phyloP scores from a whole-genome alignment of 2,329 filamentous ascomycete genomes.

The Exserohilum rostratum region DNA sequence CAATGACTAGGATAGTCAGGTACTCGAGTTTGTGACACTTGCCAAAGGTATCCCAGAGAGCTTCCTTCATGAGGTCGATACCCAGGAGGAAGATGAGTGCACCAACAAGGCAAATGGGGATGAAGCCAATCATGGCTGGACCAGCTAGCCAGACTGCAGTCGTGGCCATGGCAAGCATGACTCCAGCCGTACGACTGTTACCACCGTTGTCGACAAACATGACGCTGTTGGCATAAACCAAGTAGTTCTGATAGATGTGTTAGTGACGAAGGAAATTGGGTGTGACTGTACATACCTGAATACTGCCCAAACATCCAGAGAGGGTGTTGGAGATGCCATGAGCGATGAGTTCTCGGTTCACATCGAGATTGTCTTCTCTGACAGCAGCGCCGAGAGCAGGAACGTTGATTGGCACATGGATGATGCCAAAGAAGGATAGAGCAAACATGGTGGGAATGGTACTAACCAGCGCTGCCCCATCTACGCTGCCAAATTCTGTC shows the following conservation, averaged over 20 bases:
- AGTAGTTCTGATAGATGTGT: slow-evolving; percentile 72
- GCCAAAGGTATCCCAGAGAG: slow-evolving; percentile 84
- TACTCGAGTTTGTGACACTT: slow-evolving; percentile 89
- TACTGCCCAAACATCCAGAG: slow-evolving; percentile 85
- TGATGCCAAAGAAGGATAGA: slow-evolving; percentile 93
- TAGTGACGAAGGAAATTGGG: slow-evolving; percentile 10
- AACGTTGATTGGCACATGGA: slow-evolving; percentile 98
- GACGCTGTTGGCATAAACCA: slow-evolving; percentile 97
- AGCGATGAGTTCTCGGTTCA: slow-evolving; percentile 88
- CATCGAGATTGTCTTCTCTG: slow-evolving; percentile 88
- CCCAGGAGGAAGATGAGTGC: slow-evolving; percentile 94
- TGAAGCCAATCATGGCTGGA: slow-evolving; percentile 87
- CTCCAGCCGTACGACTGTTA: slow-evolving; percentile 81
- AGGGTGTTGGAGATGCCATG: slow-evolving; percentile 93
- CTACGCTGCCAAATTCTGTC: slow-evolving; percentile 77
- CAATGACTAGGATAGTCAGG: slow-evolving; percentile 84
- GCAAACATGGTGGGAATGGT: slow-evolving; percentile 95
- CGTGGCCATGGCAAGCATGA: slow-evolving; percentile 81
- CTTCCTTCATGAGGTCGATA: slow-evolving; percentile 88
- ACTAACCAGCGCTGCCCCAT: slow-evolving; percentile 82
- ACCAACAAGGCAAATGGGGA: slow-evolving; percentile 96
- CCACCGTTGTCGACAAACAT: slow-evolving; percentile 95
- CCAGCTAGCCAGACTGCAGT: slow-evolving; percentile 83
- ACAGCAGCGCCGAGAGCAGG: slow-evolving; percentile 89
- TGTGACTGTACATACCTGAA: slow-evolving; percentile 59